These are phyloP conservation scores for Cyberlindnera misumaiensis DNA, from an alignment of 805 yeast genomes.

Conservation along the genomic window DNA sequence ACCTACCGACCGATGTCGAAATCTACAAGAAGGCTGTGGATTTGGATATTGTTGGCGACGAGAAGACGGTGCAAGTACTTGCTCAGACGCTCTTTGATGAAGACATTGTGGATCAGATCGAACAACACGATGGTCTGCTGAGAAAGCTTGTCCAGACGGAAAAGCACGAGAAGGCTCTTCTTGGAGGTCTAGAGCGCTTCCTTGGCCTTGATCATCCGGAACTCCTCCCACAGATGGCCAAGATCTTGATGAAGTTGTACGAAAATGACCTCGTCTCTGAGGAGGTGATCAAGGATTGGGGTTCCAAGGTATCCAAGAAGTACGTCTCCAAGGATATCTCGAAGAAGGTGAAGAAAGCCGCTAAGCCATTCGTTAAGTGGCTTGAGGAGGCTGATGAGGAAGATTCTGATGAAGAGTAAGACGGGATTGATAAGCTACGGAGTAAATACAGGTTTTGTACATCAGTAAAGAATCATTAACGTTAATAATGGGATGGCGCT, in stretches of 20 bases:
- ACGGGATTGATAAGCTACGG: background rate
- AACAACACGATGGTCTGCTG: slow-evolving; percentile 75
- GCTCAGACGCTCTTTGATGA: slow-evolving; percentile 86
- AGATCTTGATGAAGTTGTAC: slow-evolving; percentile 73
- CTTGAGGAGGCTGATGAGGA: slow-evolving; percentile 83
- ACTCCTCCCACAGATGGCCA: slow-evolving; percentile 68
- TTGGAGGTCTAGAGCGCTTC: slow-evolving; percentile 95
- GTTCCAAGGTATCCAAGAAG: slow-evolving; percentile 85
- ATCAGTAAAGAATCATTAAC: background rate
- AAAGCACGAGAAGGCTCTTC: slow-evolving; percentile 77
- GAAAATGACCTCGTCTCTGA: slow-evolving; percentile 81
- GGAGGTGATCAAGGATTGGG: slow-evolving; percentile 77
- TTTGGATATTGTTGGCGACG: slow-evolving; percentile 61
- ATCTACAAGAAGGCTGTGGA: slow-evolving; percentile 86
- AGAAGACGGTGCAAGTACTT: slow-evolving; percentile 81
- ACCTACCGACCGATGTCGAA: slow-evolving; percentile 79
- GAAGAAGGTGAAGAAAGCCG: slow-evolving; percentile 92
- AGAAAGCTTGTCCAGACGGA: slow-evolving; percentile 62
- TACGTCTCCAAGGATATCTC: slow-evolving; percentile 88
- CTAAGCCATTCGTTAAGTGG: slow-evolving; percentile 94
- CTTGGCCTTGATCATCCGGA: slow-evolving; percentile 75
- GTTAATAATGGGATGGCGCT: slow-evolving; percentile 2
- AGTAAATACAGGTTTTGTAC: background rate
- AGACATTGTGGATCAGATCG: slow-evolving; percentile 64
- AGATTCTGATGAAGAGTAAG: slow-evolving; percentile 10